Evolutionary conservation across 371 early-diverging fungal species (phyloP).

Genomic region (Zychaea mexicana): DNA sequence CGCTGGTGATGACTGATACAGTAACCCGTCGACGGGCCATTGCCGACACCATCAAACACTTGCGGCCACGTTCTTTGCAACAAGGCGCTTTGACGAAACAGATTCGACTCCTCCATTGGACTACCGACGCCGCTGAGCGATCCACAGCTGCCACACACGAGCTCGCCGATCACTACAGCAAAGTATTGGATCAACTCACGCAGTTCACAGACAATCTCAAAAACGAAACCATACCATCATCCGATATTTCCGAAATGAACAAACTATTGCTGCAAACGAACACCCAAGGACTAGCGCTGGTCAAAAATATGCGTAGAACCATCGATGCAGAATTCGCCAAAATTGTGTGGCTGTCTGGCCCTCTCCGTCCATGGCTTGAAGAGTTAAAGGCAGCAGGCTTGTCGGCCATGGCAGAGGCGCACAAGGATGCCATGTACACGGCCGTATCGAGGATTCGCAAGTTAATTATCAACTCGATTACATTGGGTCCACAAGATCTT

Average conservation of each 20-base stretch:
- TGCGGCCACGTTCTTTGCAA: background rate
- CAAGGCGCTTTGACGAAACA: background rate
- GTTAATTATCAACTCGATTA: background rate
- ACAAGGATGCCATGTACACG: background rate
- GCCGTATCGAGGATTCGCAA: background rate
- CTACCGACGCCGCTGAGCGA: background rate
- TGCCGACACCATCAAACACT: background rate
- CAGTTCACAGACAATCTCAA: background rate
- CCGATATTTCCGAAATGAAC: background rate
- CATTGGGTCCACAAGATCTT: background rate
- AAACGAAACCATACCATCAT: background rate
- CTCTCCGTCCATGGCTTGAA: background rate
- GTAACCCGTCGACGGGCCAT: background rate
- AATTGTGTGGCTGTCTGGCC: constrained; percentile 1
- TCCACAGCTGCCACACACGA: background rate
- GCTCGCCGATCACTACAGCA: background rate
- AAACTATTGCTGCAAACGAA: background rate
- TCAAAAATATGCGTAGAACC: background rate
- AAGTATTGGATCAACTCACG: background rate
- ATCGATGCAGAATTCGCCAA: constrained; percentile 3
- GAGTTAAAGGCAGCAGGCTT: background rate
- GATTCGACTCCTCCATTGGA: background rate
- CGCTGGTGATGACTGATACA: background rate
- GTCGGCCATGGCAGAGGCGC: background rate
- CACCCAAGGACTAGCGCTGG: background rate